Evolutionary conservation across 179 eudicot genomes (phyloP).

Genomic region (Carnegiea gigantea): DNA sequence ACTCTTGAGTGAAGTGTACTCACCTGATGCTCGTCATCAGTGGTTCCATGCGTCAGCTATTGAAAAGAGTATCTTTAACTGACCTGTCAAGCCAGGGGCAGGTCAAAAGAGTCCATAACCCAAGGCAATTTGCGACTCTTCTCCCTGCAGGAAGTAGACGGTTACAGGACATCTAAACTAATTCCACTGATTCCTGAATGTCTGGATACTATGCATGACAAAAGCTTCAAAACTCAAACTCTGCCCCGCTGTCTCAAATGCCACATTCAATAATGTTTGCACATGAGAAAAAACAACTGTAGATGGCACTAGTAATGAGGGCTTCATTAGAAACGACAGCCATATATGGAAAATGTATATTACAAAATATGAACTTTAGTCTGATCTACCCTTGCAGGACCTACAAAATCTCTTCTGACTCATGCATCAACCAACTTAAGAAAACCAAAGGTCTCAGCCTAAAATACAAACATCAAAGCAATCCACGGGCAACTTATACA

Average conservation of each 20-base stretch:
- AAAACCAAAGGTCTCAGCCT: background rate
- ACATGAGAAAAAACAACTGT: background rate
- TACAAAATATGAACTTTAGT: no score
- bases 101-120: background rate
- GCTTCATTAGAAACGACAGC: background rate
- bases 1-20: background rate
- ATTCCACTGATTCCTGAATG: background rate
- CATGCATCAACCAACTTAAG: constrained; percentile 1
- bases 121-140: background rate
- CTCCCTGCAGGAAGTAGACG: background rate
- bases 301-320: background rate
- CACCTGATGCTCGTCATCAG: background rate
- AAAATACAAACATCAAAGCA: background rate
- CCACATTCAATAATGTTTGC: background rate
- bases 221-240: background rate
- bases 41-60: background rate
- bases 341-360: no score
- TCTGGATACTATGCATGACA: background rate
- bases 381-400: no score
- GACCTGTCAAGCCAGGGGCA: background rate
- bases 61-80: background rate
- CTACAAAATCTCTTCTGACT: background rate
- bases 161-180: background rate
- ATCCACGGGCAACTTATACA: background rate
- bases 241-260: background rate